phyloP scores from a whole-genome alignment of 306 rosid species.

The Argentina anserina region DNA sequence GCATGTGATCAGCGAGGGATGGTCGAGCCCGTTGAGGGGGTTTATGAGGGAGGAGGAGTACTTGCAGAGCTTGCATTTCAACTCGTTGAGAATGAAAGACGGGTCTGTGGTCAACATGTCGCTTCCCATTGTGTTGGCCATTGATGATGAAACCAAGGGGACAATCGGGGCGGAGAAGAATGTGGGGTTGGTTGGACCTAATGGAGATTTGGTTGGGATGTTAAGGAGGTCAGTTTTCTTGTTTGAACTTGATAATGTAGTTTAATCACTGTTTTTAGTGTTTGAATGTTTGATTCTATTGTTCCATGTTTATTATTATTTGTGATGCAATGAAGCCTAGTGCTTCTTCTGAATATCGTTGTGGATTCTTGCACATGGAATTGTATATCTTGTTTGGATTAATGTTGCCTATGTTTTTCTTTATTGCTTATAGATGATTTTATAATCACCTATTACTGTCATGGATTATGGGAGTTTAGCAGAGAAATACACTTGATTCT shows the following conservation, averaged over 20 bases:
- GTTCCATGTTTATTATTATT: background rate
- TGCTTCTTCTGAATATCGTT: background rate
- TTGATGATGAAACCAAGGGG: constrained; percentile 63
- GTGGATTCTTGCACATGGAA: background rate
- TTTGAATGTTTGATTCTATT: constrained; percentile 13
- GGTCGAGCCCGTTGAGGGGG: constrained; percentile 92
- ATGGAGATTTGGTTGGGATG: constrained; percentile 65
- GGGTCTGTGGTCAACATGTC: constrained; percentile 89
- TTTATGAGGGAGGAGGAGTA: constrained; percentile 93
- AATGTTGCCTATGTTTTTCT: background rate
- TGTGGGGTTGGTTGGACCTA: constrained; percentile 65
- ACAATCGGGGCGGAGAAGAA: constrained; percentile 50
- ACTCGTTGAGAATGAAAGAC: constrained; percentile 52
- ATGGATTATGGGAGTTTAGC: background rate
- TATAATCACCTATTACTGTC: background rate
- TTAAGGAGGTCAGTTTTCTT: constrained; percentile 61
- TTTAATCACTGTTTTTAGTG: background rate
- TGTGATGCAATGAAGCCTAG: background rate
- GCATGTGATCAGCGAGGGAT: constrained; percentile 85
- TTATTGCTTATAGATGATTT: background rate
- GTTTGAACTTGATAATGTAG: background rate
- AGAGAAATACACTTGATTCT: background rate
- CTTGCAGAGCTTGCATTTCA: constrained; percentile 91
- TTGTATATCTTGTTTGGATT: background rate
- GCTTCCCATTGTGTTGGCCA: constrained; percentile 88